A percentile compares a stretch with the other conserved stretches of the same genome.
These are phyloP conservation scores for Waltiozyma sp. DNA, from an alignment of 1,139 yeast genomes.

Conservation along the genomic window DNA sequence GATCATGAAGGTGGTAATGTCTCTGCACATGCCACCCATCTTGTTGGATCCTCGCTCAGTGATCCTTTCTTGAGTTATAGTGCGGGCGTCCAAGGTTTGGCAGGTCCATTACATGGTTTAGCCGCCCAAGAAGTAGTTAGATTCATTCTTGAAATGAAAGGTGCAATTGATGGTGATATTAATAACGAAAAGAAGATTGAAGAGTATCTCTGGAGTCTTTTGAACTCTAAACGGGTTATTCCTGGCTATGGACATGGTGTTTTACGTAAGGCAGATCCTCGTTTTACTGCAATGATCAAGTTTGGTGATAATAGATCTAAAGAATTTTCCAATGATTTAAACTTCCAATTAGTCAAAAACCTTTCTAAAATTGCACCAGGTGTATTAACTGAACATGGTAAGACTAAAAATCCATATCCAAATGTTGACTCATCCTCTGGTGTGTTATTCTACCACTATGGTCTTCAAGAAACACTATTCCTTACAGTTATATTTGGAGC, in stretches of 20 bases:
- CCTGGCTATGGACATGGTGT: slow-evolving; percentile 39
- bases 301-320: slow-evolving; percentile 23
- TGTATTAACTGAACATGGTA: slow-evolving; percentile 46
- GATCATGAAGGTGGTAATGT: slow-evolving; percentile 40
- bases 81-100: slow-evolving; percentile 33
- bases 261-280: slow-evolving; percentile 32
- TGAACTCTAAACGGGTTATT: slow-evolving; percentile 30
- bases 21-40: slow-evolving; percentile 32
- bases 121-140: slow-evolving; percentile 35
- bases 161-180: slow-evolving; percentile 14
- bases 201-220: slow-evolving; percentile 27
- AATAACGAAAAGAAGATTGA: slow-evolving; percentile 22
- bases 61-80: slow-evolving; percentile 30
- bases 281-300: slow-evolving; percentile 27
- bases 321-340: slow-evolving; percentile 21
- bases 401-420: slow-evolving; percentile 56
- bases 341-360: slow-evolving; percentile 24
- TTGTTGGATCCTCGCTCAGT: slow-evolving; percentile 31
- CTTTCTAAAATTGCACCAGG: slow-evolving; percentile 38
- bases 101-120: slow-evolving; percentile 35
- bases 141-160: slow-evolving; percentile 27
- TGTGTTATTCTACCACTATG: slow-evolving; percentile 47
- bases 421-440: slow-evolving; percentile 54
- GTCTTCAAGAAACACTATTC: slow-evolving; percentile 41
- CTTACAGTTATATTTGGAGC: slow-evolving; percentile 53